phyloP scores from a whole-genome alignment of 345 rosid genomes.

The Camelina laxa region DNA sequence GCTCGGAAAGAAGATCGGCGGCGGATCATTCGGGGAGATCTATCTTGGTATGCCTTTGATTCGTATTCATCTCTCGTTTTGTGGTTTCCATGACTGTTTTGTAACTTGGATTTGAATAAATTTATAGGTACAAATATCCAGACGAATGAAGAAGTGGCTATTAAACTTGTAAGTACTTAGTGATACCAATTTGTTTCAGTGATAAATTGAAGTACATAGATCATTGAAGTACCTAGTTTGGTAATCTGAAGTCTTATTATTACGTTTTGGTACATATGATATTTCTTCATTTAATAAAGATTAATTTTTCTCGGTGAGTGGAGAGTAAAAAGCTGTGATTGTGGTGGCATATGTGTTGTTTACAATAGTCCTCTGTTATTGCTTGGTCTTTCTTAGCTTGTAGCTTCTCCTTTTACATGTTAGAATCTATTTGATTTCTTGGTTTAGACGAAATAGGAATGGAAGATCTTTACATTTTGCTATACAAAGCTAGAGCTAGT shows the following conservation, averaged over 20 bases:
- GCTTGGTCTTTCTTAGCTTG: slow-evolving; percentile 28
- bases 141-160: slow-evolving; percentile 96
- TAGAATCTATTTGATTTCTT: neutral
- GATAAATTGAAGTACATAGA: slow-evolving; percentile 17
- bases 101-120: slow-evolving; percentile 3
- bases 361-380: slow-evolving; percentile 7
- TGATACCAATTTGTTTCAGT: neutral
- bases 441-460: slow-evolving; percentile 1
- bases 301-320: slow-evolving; percentile 9
- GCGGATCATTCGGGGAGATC: slow-evolving; percentile 99
- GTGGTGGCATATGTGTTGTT: slow-evolving; percentile 9
- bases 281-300: slow-evolving; percentile 10
- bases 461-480: neutral
- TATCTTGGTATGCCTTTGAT: slow-evolving; percentile 64
- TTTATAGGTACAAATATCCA: slow-evolving; percentile 80
- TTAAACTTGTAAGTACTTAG: slow-evolving; percentile 84
- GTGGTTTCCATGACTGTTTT: neutral
- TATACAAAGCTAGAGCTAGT: neutral
- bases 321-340: slow-evolving; percentile 24
- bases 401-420: slow-evolving; percentile 21
- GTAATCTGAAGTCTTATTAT: slow-evolving; percentile 18
- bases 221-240: slow-evolving; percentile 19
- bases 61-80: neutral
- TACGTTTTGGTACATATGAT: slow-evolving; percentile 11
- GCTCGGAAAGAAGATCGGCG: slow-evolving; percentile 93